These are phyloP conservation scores for Cryphonectria parasitica DNA, from an alignment of 2,329 filamentous ascomycete species.

Conservation along the genomic window DNA sequence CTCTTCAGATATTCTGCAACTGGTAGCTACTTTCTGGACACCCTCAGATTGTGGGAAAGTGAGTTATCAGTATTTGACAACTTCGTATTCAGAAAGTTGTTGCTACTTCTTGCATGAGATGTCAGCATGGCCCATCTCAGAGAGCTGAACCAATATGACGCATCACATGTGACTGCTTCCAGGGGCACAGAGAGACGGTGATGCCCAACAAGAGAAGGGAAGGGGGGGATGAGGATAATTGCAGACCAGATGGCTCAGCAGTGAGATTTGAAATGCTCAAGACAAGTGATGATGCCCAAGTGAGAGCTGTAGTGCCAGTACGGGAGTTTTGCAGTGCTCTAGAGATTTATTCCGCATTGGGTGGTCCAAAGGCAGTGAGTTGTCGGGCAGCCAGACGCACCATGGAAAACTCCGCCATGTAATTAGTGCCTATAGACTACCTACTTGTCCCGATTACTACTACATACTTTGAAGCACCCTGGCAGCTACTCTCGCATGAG, in stretches of 20 bases:
- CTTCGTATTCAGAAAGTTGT: slow-evolving; percentile 6
- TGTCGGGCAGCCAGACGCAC: background rate
- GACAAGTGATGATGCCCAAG: background rate
- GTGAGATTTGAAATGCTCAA: background rate
- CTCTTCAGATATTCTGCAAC: background rate
- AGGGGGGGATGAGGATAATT: background rate
- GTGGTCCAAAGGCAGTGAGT: background rate
- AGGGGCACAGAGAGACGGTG: slow-evolving; percentile 7
- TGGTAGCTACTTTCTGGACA: background rate
- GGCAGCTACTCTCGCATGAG: too few relatives aligned
- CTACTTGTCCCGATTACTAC: too few relatives aligned
- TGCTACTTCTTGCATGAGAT: slow-evolving; percentile 13
- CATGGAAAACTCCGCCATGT: background rate
- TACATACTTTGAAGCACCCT: background rate
- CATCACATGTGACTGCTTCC: slow-evolving; percentile 11
- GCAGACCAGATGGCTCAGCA: background rate
- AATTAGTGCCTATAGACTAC: background rate
- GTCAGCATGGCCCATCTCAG: slow-evolving; percentile 3
- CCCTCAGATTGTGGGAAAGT: background rate
- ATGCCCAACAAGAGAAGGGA: background rate
- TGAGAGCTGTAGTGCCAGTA: background rate
- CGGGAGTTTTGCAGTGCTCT: background rate
- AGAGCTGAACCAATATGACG: slow-evolving; percentile 10
- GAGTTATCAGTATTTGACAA: slow-evolving; percentile 11
- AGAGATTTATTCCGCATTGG: background rate